Percentiles rank a stretch among this genome's conserved stretches.
Conservation (phyloP, 2,329 filamentous ascomycete genomes). For the Xylaria multiplex region DNA sequence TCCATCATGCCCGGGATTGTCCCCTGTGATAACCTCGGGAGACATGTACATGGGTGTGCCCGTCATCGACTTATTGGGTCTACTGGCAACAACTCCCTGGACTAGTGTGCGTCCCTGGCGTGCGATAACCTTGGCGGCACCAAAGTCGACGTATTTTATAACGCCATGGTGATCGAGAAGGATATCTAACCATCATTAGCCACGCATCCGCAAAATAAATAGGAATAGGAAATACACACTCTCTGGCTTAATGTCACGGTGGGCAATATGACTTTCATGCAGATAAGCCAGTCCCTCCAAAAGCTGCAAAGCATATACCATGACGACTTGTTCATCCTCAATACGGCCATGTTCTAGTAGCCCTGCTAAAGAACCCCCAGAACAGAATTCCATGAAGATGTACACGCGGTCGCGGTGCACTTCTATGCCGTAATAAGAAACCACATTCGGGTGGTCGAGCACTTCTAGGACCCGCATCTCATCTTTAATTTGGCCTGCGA, state of each 20-base stretch:
- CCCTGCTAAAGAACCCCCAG: conserved; percentile 88
- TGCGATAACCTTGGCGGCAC: conserved; percentile 95
- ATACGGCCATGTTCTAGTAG: conserved; percentile 95
- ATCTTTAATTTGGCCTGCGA: conserved; percentile 92
- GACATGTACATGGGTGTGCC: conserved; percentile 99
- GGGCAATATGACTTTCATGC: conserved; percentile 89
- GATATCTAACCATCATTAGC: conserved; percentile 71
- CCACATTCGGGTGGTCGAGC: conserved; percentile 95
- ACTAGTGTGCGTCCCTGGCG: conserved; percentile 89
- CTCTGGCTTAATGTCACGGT: conserved; percentile 98
- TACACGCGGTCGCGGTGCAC: conserved; percentile 99
- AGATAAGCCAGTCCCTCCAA: conserved; percentile 94
- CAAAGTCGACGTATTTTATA: conserved; percentile 99
- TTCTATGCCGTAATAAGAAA: conserved; percentile 97
- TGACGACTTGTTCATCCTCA: conserved; percentile 96
- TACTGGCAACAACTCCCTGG: conserved; percentile 67
- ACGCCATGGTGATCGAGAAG: conserved; percentile 96
- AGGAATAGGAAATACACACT: conserved; percentile 66
- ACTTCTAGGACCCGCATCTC: conserved; percentile 98
- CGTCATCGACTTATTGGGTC: conserved; percentile 89
- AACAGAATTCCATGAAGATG: conserved; percentile 99
- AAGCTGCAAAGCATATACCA: conserved; percentile 94
- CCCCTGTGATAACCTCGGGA: conserved; percentile 95
- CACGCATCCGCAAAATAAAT: conserved; percentile 31
- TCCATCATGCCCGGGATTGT: conserved; percentile 80